Percentiles rank a stretch among this genome's conserved stretches.
phyloP scores from a whole-genome alignment of 169 alveolate genomes.

The Eimeria necatrix region DNA sequence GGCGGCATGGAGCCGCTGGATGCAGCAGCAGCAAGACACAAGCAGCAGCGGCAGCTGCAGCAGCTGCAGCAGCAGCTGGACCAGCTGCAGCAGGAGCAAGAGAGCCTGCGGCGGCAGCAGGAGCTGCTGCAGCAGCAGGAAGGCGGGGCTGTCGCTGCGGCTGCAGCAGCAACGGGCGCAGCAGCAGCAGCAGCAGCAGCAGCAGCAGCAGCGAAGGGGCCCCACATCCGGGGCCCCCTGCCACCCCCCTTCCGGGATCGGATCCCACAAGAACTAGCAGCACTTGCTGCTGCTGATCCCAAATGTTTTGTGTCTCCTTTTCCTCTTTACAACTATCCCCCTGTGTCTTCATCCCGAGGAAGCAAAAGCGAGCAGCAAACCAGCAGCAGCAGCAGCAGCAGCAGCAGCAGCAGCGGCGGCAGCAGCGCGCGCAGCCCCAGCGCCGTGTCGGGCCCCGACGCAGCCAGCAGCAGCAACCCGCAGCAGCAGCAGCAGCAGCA shows the following conservation, averaged over 20 bases:
- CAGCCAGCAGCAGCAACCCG: background rate
- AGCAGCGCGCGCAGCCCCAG: too few species aligned
- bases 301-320: background rate
- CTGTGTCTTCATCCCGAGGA: too few species aligned
- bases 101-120: background rate
- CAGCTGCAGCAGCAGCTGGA: background rate
- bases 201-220: too few species aligned
- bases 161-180: too few species aligned
- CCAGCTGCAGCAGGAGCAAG: background rate
- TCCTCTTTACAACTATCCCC: background rate
- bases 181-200: too few species aligned
- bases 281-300: background rate
- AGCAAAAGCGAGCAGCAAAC: background rate
- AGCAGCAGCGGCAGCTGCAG: constrained; percentile 14
- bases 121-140: too few species aligned
- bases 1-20: background rate
- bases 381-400: background rate
- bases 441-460: background rate
- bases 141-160: too few species aligned
- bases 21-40: constrained; percentile 1
- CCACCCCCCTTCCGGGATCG: background rate
- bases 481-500: background rate
- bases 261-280: background rate
- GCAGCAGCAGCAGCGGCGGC: too few species aligned
- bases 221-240: background rate